These are phyloP conservation scores for Aquilaria sinensis DNA, from an alignment of 345 rosid species.

Conservation along the genomic window DNA sequence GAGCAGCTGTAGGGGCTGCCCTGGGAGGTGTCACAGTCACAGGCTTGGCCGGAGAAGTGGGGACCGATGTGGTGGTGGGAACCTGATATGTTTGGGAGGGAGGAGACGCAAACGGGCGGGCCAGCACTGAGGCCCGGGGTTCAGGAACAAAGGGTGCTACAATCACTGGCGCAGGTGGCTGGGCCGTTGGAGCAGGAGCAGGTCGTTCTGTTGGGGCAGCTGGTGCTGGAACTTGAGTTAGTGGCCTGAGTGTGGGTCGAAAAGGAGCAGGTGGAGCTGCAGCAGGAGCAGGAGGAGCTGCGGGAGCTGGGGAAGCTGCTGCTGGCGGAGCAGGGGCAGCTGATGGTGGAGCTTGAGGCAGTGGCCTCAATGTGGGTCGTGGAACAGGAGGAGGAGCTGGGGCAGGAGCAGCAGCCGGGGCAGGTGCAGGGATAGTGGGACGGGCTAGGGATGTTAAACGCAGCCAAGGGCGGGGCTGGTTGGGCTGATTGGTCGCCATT, in stretches of 20 bases:
- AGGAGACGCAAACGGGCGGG: no score
- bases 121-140: no score
- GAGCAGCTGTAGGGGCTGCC: not conserved
- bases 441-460: constrained; percentile 36
- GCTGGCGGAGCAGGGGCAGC: constrained; percentile 11
- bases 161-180: not conserved
- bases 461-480: constrained; percentile 43
- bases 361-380: constrained; percentile 32
- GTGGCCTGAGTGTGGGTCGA: not conserved
- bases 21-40: not conserved
- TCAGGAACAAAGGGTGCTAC: no score
- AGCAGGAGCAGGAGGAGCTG: not conserved
- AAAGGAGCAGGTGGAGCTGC: not conserved
- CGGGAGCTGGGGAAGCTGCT: not conserved
- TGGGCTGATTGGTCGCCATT: constrained; percentile 38
- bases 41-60: constrained; percentile 15
- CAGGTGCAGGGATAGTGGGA: constrained; percentile 20
- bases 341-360: constrained; percentile 11
- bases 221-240: constrained; percentile 19
- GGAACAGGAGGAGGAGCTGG: constrained; percentile 23
- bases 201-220: constrained; percentile 9
- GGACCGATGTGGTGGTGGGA: constrained; percentile 10
- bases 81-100: not conserved
- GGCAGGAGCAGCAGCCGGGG: constrained; percentile 28
- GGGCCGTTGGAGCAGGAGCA: not conserved